Conservation (phyloP, 2,329 filamentous ascomycete species). For the Clathrospora elynae region DNA sequence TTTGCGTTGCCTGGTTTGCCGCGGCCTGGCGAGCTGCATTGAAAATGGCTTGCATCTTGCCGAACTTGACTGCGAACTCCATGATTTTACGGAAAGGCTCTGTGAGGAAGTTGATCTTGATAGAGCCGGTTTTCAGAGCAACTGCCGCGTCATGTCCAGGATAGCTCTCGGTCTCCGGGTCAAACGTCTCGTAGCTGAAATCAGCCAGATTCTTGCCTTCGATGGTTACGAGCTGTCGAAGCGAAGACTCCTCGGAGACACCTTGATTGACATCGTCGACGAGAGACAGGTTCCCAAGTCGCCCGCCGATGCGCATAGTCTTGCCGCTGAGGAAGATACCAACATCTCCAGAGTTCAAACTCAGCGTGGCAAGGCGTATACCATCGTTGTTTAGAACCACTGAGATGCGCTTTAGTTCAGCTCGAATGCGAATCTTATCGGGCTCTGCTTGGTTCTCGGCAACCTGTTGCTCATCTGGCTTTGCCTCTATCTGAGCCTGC, state of each 20-base stretch:
- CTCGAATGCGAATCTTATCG: constrained; percentile 89
- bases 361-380: constrained; percentile 88
- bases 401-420: constrained; percentile 89
- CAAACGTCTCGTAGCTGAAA: constrained; percentile 97
- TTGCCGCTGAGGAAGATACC: constrained; percentile 85
- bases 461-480: constrained; percentile 42
- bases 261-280: constrained; percentile 94
- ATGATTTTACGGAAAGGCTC: constrained; percentile 98
- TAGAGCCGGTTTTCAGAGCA: constrained; percentile 86
- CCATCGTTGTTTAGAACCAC: constrained; percentile 97
- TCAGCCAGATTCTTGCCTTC: constrained; percentile 95
- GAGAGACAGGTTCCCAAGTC: constrained; percentile 83
- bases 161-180: constrained; percentile 74
- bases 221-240: constrained; percentile 89
- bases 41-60: constrained; percentile 99
- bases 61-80: constrained; percentile 97
- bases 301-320: constrained; percentile 85
- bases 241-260: constrained; percentile 76
- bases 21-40: constrained; percentile 95
- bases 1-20: constrained; percentile 87
- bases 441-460: constrained; percentile 52
- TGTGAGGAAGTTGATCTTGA: constrained; percentile 96
- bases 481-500: constrained; percentile 37
- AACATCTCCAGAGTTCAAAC: constrained; percentile 89
- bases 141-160: constrained; percentile 95